Base-by-base conservation (phyloP, 1,139 yeast genomes). In the Blastobotrys malaysiensis region DNA sequence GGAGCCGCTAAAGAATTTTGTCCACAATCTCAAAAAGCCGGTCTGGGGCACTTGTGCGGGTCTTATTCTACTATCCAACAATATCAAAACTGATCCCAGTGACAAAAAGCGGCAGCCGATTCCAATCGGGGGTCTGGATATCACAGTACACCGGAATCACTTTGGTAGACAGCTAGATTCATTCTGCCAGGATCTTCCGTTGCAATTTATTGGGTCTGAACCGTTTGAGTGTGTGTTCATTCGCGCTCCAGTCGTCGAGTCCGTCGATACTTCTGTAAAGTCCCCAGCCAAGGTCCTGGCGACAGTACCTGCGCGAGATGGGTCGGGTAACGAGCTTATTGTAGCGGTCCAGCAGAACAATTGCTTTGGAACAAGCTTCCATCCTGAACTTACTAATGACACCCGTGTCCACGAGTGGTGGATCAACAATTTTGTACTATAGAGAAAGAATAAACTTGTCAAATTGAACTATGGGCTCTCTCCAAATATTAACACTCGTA, bases 1-100 rank as follows among this genome's bases (percentile, higher is more conserved):
- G 16, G 76, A 76, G 36, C 86, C 86, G 3, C 71, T 88, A 53
- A 71, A 76, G 51, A 68, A 73, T 7, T 83, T 77, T 65, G 81
- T 84, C 31, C 77, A 77, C 51, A 71, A 61, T 21, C 56, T 60
- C n/a, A 56, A 63, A 20, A 80, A 78, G 61, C 83, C 88, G 0
- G 77, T 83, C 26, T 88, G 95, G 95, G 95, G 95, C 0, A 88
- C 95, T 1, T 88, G 95, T 70, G 95, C 95, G 3, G 96, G 95
- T 1, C 73, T 88, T 61, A 87, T 88, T 55, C 77, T 87, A 61
- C 72, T 88, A 46, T 78, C 91, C 9, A 75, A 77, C 55, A 76
- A 79, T 54, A 77, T 86, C 31, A 66, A 73, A 11, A 31, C 39
- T 13, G 39, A 31, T 7, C 16, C 81, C 80, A 64, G 86, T 43